These are phyloP conservation scores for Prunus padus DNA, from an alignment of 306 rosid genomes.

Conservation along the genomic window DNA sequence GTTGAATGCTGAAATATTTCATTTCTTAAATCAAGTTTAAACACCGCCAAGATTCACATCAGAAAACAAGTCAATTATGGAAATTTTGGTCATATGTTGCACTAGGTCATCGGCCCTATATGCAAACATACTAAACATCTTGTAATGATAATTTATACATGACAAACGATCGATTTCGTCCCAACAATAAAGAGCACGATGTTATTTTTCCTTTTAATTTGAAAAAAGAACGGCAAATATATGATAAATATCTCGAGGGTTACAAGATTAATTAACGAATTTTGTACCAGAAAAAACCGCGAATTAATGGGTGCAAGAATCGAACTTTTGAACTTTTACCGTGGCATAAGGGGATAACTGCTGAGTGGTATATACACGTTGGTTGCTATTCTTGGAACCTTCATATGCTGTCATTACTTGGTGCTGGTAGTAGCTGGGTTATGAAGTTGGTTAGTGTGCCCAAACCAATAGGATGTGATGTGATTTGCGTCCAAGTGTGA, in stretches of 20 bases:
- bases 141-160: too few species aligned
- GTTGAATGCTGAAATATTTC: neutral
- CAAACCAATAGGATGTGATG: neutral
- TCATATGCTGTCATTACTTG: neutral
- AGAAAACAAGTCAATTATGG: too few species aligned
- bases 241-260: too few species aligned
- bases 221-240: too few species aligned
- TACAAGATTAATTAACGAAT: too few species aligned
- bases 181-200: too few species aligned
- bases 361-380: neutral
- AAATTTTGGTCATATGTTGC: too few species aligned
- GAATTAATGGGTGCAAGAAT: neutral
- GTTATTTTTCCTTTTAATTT: too few species aligned
- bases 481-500: slow-evolving; percentile 25
- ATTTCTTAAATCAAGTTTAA: neutral
- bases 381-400: slow-evolving; percentile 5
- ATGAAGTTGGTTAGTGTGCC: neutral
- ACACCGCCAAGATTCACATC: neutral
- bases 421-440: neutral
- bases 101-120: too few species aligned
- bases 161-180: too few species aligned
- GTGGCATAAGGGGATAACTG: neutral
- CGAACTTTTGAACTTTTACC: neutral
- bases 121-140: too few species aligned
- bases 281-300: neutral